Evolutionary conservation across 257 asterid species (phyloP).

Genomic region (Perilla frutescens): DNA sequence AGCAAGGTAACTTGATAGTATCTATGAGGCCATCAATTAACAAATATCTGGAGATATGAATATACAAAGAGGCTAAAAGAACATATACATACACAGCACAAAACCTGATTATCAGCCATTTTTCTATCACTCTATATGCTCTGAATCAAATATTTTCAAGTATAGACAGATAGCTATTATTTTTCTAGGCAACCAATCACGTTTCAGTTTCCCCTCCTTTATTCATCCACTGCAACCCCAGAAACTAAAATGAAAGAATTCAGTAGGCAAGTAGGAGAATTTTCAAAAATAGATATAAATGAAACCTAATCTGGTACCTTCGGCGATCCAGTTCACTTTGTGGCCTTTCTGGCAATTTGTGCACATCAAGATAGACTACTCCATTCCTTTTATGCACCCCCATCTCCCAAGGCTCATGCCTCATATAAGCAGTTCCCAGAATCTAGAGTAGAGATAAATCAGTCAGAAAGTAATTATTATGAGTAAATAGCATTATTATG

Average conservation of each 20-base stretch:
- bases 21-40: conserved; percentile 2
- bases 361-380: conserved; percentile 91
- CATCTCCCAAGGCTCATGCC: conserved; percentile 99
- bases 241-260: conserved; percentile 14
- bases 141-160: neutral
- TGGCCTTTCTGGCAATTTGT: conserved; percentile 92
- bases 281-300: neutral
- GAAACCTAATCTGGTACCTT: conserved; percentile 52
- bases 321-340: conserved; percentile 86
- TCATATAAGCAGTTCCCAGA: conserved; percentile 88
- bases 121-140: conserved; percentile 8
- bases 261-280: neutral
- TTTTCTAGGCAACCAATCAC: neutral
- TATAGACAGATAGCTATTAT: neutral
- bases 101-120: conserved; percentile 13
- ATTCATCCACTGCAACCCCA: neutral
- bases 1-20: conserved; percentile 15
- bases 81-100: conserved; percentile 5
- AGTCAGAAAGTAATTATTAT: conserved; percentile 6
- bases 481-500: conserved; percentile 15
- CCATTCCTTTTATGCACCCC: conserved; percentile 98
- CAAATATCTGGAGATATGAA: neutral
- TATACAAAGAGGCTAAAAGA: conserved; percentile 16
- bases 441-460: conserved; percentile 62
- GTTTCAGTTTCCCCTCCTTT: conserved; percentile 6